A percentile compares a stretch with the other conserved stretches of the same genome.
Evolutionary conservation across 2,329 filamentous ascomycete genomes (phyloP).

Genomic region (Diaporthe capsici): DNA sequence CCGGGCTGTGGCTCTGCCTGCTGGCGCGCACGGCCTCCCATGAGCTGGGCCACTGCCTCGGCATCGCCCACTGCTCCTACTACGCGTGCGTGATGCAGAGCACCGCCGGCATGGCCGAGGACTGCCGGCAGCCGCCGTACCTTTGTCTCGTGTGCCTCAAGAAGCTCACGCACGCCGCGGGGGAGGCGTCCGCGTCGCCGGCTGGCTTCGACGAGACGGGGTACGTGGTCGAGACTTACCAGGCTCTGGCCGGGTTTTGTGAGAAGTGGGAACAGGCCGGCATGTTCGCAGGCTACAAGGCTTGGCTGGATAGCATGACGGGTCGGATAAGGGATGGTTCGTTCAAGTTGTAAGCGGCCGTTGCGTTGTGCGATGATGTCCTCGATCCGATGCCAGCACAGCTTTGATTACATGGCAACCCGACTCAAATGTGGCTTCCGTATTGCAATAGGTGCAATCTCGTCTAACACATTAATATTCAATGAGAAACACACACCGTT

Average conservation of each 20-base stretch:
- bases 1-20: slow-evolving; percentile 69
- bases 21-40: slow-evolving; percentile 72
- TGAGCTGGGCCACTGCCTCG: slow-evolving; percentile 78
- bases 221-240: slow-evolving; percentile 55
- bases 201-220: slow-evolving; percentile 42
- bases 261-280: slow-evolving; percentile 54
- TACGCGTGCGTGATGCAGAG: slow-evolving; percentile 77
- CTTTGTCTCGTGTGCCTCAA: slow-evolving; percentile 71
- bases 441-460: not conserved
- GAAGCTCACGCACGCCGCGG: slow-evolving; percentile 61
- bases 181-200: slow-evolving; percentile 44
- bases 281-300: slow-evolving; percentile 61
- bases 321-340: not conserved
- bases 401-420: not conserved
- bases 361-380: not conserved
- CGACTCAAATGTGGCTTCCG: not conserved
- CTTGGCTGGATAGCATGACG: slow-evolving; percentile 55
- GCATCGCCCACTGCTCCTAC: slow-evolving; percentile 75
- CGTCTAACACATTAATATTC: not conserved
- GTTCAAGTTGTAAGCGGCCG: not conserved
- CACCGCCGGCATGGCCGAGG: slow-evolving; percentile 69
- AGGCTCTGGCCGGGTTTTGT: slow-evolving; percentile 58
- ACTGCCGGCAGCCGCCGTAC: slow-evolving; percentile 74
- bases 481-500: not conserved
- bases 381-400: not conserved